Conservation (phyloP, 2,329 filamentous ascomycete species). For the Penicillium occitanis region DNA sequence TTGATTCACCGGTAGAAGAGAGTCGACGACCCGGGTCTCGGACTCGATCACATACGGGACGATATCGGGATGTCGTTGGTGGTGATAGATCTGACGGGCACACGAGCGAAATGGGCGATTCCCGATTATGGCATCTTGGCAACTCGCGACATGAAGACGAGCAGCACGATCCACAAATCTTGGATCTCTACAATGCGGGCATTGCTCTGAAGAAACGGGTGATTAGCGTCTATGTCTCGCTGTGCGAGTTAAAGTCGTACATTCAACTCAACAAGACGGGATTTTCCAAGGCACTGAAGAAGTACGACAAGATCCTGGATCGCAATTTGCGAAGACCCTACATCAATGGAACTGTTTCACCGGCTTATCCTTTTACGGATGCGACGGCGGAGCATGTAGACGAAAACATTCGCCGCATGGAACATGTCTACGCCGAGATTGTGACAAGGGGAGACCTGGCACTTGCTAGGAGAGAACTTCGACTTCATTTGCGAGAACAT, state of each 20-base stretch:
- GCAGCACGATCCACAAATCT: conserved; percentile 70
- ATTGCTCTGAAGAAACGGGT: conserved; percentile 92
- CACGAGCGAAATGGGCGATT: conserved; percentile 38
- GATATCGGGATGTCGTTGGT: conserved; percentile 27
- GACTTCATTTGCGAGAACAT: conserved; percentile 89
- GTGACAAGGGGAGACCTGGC: conserved; percentile 78
- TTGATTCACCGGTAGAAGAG: conserved; percentile 51
- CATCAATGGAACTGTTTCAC: conserved; percentile 69
- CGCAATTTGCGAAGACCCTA: conserved; percentile 75
- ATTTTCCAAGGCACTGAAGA: conserved; percentile 94
- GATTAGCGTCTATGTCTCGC: conserved; percentile 80
- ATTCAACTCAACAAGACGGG: conserved; percentile 95
- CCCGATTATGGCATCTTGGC: conserved; percentile 31
- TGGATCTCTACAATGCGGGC: conserved; percentile 66
- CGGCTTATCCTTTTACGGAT: conserved; percentile 77
- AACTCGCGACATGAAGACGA: conserved; percentile 63
- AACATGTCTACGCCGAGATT: conserved; percentile 75
- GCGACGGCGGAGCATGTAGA: conserved; percentile 70
- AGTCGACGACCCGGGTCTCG: conserved; percentile 34
- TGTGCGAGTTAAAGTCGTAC: conserved; percentile 95
- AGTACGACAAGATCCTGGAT: conserved; percentile 95
- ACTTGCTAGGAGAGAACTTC: conserved; percentile 77
- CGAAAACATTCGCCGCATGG: conserved; percentile 70
- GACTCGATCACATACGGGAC: conserved; percentile 28
- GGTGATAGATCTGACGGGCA: conserved; percentile 31